A percentile compares a stretch with the other conserved stretches of the same genome.
These are phyloP conservation scores for Pythium vanterpoolii DNA, from an alignment of 352 stramenopile species.

Conservation along the genomic window DNA sequence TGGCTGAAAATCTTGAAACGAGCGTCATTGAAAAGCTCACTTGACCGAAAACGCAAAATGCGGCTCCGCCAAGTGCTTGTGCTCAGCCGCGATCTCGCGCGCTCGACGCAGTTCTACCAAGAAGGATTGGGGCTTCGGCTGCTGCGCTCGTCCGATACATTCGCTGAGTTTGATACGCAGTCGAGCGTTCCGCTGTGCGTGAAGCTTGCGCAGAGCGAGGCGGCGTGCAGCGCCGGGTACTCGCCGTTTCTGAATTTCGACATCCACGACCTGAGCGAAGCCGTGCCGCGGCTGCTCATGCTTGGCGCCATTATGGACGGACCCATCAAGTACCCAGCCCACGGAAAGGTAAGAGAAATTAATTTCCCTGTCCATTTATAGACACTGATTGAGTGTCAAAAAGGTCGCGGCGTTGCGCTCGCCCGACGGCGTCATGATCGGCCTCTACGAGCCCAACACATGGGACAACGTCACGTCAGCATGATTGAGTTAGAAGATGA, in stretches of 20 bases:
- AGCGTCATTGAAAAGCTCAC: constrained; percentile 2
- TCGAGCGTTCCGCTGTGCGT: constrained; percentile 68
- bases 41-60: constrained; percentile 17
- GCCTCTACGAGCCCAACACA: constrained; percentile 88
- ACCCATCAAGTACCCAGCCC: constrained; percentile 90
- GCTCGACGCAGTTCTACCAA: constrained; percentile 80
- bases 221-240: constrained; percentile 83
- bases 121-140: constrained; percentile 76
- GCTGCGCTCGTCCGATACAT: constrained; percentile 75
- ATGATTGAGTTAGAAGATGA: constrained; percentile 23
- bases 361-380: background rate
- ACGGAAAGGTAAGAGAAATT: constrained; percentile 69
- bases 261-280: constrained; percentile 85
- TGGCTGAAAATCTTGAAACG: constrained; percentile 9
- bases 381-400: background rate
- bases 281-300: constrained; percentile 80
- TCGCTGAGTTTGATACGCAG: constrained; percentile 74
- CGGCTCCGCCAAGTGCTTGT: constrained; percentile 82
- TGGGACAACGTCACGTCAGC: constrained; percentile 83
- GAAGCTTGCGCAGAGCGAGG: constrained; percentile 81
- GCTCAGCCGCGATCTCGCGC: constrained; percentile 77
- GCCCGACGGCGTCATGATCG: constrained; percentile 91
- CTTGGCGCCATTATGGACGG: constrained; percentile 89
- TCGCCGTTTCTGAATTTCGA: constrained; percentile 92
- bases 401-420: constrained; percentile 85